Conservation (phyloP, 1,284 basidiomycete genomes). For the Apiotrichum gamsii region DNA sequence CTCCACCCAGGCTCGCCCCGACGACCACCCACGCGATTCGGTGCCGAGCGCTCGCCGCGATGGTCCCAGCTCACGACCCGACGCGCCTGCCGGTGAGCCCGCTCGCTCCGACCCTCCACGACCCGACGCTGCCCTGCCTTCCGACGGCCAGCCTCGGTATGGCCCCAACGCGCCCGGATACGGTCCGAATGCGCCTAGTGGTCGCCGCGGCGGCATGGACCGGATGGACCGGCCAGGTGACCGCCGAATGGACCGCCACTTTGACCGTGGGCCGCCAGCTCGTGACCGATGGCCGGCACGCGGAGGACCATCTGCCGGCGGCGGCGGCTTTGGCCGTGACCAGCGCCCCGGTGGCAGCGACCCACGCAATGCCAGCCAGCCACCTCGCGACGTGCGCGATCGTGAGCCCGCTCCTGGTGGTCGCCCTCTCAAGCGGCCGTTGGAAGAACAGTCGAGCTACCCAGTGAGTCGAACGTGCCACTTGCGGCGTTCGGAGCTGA, state of each 20-base stretch:
- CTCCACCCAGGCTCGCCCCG: no score
- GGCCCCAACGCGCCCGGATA: constrained; percentile 1
- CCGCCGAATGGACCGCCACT: background rate
- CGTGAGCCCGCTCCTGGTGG: background rate
- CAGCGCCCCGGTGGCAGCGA: no score
- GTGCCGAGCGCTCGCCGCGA: background rate
- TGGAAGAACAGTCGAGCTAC: background rate
- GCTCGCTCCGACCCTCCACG: no score
- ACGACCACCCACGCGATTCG: no score
- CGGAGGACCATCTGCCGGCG: no score
- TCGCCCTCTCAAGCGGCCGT: background rate
- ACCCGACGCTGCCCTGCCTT: no score
- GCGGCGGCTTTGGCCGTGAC: background rate
- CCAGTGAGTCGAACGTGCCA: background rate
- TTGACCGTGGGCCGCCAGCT: background rate
- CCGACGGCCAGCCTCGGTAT: constrained; percentile 1
- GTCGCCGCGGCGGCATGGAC: background rate
- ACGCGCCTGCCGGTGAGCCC: background rate
- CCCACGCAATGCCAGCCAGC: no score
- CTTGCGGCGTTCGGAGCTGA: background rate
- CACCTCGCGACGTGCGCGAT: background rate
- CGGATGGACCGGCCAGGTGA: background rate
- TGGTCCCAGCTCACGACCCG: background rate
- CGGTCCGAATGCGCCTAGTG: no score
- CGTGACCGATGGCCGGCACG: background rate